phyloP scores from a whole-genome alignment of 345 rosid species.

The Gossypium turneri region DNA sequence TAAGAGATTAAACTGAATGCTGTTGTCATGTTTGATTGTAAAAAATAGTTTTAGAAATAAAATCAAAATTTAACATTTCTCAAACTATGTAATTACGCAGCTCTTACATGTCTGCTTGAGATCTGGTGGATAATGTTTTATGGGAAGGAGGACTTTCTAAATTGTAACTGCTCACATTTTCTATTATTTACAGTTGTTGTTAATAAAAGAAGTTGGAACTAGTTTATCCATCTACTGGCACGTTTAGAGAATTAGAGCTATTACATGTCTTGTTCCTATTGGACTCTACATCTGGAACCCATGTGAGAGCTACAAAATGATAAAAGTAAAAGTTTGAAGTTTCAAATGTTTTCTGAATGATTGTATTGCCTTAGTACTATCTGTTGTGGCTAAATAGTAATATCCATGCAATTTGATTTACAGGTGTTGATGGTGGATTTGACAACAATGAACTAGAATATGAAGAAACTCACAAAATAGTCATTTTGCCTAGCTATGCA shows the following conservation, averaged over 20 bases:
- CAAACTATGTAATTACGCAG: no score
- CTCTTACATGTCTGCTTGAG: no score
- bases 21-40: no score
- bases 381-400: neutral
- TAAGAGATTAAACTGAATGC: no score
- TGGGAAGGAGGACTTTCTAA: no score
- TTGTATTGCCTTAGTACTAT: neutral
- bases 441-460: slow-evolving; percentile 81
- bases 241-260: neutral
- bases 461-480: slow-evolving; percentile 64
- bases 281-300: neutral
- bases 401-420: slow-evolving; percentile 15
- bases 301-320: neutral
- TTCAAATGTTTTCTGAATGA: neutral
- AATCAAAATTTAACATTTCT: no score
- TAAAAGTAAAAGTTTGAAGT: neutral
- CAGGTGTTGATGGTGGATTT: slow-evolving; percentile 94
- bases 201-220: neutral
- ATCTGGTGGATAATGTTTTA: no score
- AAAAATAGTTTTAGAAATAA: no score
- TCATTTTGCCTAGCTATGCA: slow-evolving; percentile 69
- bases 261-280: neutral
- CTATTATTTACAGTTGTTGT: no score
- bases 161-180: no score
- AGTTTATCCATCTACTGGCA: neutral